Evolutionary conservation across 2,329 filamentous ascomycete genomes (phyloP).

Genomic region (Coniochaeta sp.): DNA sequence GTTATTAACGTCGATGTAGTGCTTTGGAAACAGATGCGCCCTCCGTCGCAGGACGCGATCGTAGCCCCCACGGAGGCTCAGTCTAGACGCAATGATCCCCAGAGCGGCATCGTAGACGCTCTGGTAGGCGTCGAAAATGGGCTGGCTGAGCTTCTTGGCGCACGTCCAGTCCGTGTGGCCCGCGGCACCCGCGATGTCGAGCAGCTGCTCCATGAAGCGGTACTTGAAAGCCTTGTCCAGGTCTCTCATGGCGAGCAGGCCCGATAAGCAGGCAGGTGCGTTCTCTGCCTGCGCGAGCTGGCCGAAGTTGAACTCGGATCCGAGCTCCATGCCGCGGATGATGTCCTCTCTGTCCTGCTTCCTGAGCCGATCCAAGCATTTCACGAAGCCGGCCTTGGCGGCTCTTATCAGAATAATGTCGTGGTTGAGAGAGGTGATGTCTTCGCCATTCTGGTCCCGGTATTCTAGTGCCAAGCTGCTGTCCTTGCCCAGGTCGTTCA

Average conservation of each 20-base stretch:
- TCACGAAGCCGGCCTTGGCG: not conserved
- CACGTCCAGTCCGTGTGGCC: not conserved
- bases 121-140: not conserved
- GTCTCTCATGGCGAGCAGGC: not conserved
- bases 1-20: not conserved
- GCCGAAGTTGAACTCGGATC: not conserved
- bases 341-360: not conserved
- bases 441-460: not conserved
- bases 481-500: not conserved
- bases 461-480: not conserved
- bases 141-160: not conserved
- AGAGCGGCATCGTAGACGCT: not conserved
- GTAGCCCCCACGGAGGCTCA: not conserved
- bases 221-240: not conserved
- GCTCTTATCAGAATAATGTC: not conserved
- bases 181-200: not conserved
- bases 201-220: not conserved
- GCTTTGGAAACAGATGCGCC: not conserved
- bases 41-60: not conserved
- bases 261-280: not conserved
- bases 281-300: not conserved
- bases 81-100: not conserved
- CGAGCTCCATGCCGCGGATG: not conserved
- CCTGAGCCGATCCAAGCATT: not conserved
- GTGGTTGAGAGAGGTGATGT: not conserved